These are phyloP conservation scores for Halenospora varia DNA, from an alignment of 495 filamentous ascomycete genomes.

Conservation along the genomic window DNA sequence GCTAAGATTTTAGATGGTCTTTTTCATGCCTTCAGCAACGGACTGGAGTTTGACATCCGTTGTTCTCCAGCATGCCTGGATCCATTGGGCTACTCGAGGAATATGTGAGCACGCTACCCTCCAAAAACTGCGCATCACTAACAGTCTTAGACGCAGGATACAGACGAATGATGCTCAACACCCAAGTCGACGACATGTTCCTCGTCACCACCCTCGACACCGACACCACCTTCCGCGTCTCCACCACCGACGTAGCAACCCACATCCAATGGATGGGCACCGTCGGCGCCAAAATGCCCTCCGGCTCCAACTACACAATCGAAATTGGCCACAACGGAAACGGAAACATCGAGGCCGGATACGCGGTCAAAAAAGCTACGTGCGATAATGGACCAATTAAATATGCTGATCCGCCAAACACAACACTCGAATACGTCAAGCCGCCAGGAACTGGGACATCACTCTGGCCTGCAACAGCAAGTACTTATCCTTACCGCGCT, in stretches of 20 bases:
- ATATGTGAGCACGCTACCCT: conserved; percentile 23
- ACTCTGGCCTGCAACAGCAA: conserved; percentile 47
- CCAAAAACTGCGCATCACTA: not conserved
- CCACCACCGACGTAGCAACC: conserved; percentile 40
- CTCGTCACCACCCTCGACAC: conserved; percentile 50
- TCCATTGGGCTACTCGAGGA: conserved; percentile 57
- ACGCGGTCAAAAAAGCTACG: not conserved
- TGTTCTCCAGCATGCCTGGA: conserved; percentile 57
- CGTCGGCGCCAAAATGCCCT: conserved; percentile 49
- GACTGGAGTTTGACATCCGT: conserved; percentile 36
- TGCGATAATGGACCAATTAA: conserved; percentile 16
- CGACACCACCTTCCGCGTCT: conserved; percentile 45
- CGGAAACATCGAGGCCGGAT: not conserved
- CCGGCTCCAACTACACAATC: conserved; percentile 37
- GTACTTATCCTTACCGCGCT: conserved; percentile 42
- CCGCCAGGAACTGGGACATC: conserved; percentile 51
- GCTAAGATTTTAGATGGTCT: conserved; percentile 44
- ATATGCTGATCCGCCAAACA: conserved; percentile 36
- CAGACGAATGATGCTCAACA: conserved; percentile 5
- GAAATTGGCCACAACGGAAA: conserved; percentile 6
- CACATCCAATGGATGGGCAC: conserved; percentile 44
- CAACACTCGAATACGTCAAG: conserved; percentile 52
- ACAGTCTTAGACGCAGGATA: conserved; percentile 31
- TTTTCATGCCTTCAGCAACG: conserved; percentile 51
- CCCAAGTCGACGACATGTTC: conserved; percentile 57